phyloP scores from a whole-genome alignment of 495 filamentous ascomycete species.

The Platismatia glauca region DNA sequence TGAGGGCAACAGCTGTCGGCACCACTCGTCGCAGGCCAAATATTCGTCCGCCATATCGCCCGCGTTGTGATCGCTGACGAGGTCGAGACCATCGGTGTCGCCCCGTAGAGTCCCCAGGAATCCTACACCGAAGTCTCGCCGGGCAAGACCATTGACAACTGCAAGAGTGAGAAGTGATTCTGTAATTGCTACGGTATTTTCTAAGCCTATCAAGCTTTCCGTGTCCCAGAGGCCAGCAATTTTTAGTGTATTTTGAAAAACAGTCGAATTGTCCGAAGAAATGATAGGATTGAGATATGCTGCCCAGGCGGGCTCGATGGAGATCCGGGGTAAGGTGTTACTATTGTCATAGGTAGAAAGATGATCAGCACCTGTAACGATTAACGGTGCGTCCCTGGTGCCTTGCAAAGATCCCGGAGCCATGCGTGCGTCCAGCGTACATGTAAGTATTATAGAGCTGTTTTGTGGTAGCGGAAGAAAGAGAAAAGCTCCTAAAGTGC shows the following conservation, averaged over 20 bases:
- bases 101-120: slow-evolving; percentile 1
- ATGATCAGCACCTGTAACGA: slow-evolving; percentile 2
- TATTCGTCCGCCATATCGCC: not conserved
- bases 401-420: not conserved
- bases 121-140: slow-evolving; percentile 4
- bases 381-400: not conserved
- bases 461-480: not conserved
- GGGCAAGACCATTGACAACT: slow-evolving; percentile 8
- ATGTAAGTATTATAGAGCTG: not conserved
- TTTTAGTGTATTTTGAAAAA: slow-evolving; percentile 2
- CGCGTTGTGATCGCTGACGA: not conserved
- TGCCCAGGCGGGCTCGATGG: slow-evolving; percentile 8
- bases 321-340: slow-evolving; percentile 7
- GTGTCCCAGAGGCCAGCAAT: slow-evolving; percentile 5
- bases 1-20: slow-evolving; percentile 4
- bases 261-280: slow-evolving; percentile 8
- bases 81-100: not conserved
- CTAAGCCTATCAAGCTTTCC: not conserved
- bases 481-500: not conserved
- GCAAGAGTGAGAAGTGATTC: slow-evolving; percentile 9
- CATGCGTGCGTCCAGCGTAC: slow-evolving; percentile 8
- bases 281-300: slow-evolving; percentile 5
- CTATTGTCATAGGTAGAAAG: not conserved
- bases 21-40: slow-evolving; percentile 6
- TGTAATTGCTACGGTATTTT: not conserved